Base-by-base conservation (phyloP, 139 green algal species). In the Haematococcus lacustris region DNA sequence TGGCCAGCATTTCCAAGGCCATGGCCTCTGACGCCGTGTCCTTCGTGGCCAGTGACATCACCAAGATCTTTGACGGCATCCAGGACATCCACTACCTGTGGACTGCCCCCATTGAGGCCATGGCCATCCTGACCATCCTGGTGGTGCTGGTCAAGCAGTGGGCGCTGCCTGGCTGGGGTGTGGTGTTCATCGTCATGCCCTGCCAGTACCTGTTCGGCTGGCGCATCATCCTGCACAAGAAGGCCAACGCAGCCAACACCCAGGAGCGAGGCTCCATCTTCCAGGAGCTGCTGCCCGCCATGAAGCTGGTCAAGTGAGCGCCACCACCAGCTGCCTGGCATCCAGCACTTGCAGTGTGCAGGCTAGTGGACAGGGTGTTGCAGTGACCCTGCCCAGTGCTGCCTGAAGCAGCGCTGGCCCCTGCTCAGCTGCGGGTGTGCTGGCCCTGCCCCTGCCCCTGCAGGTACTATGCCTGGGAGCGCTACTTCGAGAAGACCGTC, bases 51-150 rank as follows among this genome's bases (percentile, higher is more conserved):
- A 78, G 66, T 33, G 85, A 90, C 68, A 83, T 90, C 57, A 74
- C 74, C 75, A 88, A 88, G 75, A 68, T 90, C 34, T 88, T 84
- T 50, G 77, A 86, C 28, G 80, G 80, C 63, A 71, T 76, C 75
- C 81, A 88, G 82, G 85, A 90, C 82, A 73, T 90, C 25, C 85
- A 90, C 76, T 90, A 87, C 78, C 80, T 90, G 62, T 90, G 85
- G 85, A 83, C 80, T 30, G 77, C 80, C 5, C 85, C 85, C 28
- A 70, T 87, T 17, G 85, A 90, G 74, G 85, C 85, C 23, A 73
- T 63, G 23, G 80, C 80, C 74, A 90, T 90, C 71, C 77, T 90
- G 30, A 73, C 57, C 13, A 81, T 90, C 53, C 76, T 90, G 41
- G 78, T 74, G 40, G 76, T 78, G 39, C 80, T 88, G 51, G 80